Evolutionary conservation across 2,329 filamentous ascomycete genomes (phyloP), one percentile per base, ranked within the genome.

Genomic region (Sclerotinia nivalis): DNA sequence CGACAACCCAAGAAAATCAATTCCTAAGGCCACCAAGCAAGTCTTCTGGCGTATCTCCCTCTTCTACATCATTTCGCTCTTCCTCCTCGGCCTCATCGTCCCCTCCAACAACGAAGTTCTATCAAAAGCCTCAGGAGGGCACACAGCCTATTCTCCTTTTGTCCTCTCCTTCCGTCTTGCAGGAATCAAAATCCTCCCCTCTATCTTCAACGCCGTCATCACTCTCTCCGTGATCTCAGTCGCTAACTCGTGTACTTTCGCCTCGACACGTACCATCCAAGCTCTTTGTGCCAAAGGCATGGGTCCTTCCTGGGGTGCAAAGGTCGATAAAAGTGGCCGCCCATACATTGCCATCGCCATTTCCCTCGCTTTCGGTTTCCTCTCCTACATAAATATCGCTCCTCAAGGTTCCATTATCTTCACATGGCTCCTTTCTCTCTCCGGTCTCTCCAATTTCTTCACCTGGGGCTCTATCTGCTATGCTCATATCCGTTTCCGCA

Each of bases 41-140:
- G 93, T 97, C 25, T 97, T 97, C 81, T 97, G 94, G 93, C 90
- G 94, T 77, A 97, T 97, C 77, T 88, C 89, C 13, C 85, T 96
- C 22, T 78, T 97, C 83, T 97, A 97, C 82, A 85, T 97, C 64
- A 88, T 97, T 55, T 91, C 92, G 0, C 85, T 97, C 20, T 89
- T 90, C 25, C 82, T 97, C 7, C 88, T 97, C 71, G 93, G 95
- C 56, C 85, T 97, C 0, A 85, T 97, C 8, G 93, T 97, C 0
- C 91, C 90, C 0, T 93, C 91, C 79, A 82, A 87, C 76, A 87
- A 96, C 72, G 68, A 77, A 0, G 83, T 84, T 5, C 89, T 97
- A 1, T 85, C 85, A 52, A 81, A 79, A 28, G 83, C 84, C 15
- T 75, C 93, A 78, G 89, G 31, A 87, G 87, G n/a, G 91, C 87